Evolutionary conservation across 2,329 filamentous ascomycete genomes (phyloP).

Genomic region (Ampelomyces quisqualis): DNA sequence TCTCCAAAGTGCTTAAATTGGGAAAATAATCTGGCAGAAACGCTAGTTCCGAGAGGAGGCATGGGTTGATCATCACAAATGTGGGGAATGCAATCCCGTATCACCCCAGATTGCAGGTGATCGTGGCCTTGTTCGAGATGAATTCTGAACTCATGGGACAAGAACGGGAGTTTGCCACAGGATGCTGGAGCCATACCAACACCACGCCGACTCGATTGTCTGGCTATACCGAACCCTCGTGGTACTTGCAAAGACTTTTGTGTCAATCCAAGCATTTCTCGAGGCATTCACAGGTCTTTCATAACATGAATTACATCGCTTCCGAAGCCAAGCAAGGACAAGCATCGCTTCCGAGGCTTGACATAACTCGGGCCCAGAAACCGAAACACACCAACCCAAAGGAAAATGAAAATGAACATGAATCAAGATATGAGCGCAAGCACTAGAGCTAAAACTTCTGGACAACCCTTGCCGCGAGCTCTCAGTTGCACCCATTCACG

Average conservation of each 20-base stretch:
- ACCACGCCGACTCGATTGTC: too few relatives aligned
- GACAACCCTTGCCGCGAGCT: too few relatives aligned
- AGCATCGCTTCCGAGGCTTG: slow-evolving; percentile 3
- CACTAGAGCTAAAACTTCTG: too few relatives aligned
- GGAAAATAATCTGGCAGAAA: slow-evolving; percentile 9
- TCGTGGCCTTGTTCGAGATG: neutral
- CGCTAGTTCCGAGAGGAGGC: slow-evolving; percentile 5
- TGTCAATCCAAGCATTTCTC: too few relatives aligned
- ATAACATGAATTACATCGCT: too few relatives aligned
- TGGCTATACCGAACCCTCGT: too few relatives aligned
- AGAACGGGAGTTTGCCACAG: neutral
- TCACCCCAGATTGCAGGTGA: slow-evolving; percentile 3
- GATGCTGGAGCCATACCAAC: neutral
- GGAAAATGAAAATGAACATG: too few relatives aligned
- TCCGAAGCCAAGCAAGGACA: slow-evolving; percentile 1
- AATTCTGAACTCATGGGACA: neutral
- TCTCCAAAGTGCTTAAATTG: slow-evolving; percentile 14
- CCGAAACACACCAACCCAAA: neutral
- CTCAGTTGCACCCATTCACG: too few relatives aligned
- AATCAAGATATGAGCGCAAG: neutral
- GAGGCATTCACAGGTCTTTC: too few relatives aligned
- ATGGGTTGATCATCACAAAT: slow-evolving; percentile 1
- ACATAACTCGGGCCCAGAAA: too few relatives aligned
- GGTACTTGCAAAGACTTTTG: too few relatives aligned
- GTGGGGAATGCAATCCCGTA: slow-evolving; percentile 2